Evolutionary conservation across 1,139 yeast species (phyloP).

Genomic region (Pichia inconspicua): DNA sequence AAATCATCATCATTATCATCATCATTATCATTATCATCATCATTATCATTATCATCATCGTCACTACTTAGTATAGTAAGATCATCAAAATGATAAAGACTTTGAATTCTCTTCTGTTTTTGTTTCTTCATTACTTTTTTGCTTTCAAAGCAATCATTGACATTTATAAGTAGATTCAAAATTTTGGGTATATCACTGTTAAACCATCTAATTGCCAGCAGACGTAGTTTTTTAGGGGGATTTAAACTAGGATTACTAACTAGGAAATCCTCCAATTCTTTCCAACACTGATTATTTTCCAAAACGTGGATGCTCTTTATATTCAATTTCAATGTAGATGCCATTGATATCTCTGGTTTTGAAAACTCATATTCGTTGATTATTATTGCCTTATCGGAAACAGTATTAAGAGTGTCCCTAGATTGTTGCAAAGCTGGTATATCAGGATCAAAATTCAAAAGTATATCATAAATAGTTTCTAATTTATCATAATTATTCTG

Average conservation of each 20-base stretch:
- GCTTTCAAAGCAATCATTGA: slow-evolving; percentile 7
- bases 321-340: background rate
- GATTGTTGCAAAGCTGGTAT: background rate
- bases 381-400: background rate
- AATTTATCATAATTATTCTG: slow-evolving; percentile 22
- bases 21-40: too few species aligned
- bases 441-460: slow-evolving; percentile 17
- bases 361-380: background rate
- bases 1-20: too few species aligned
- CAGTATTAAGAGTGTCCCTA: background rate
- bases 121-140: background rate
- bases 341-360: slow-evolving; percentile 1
- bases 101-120: background rate
- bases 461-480: slow-evolving; percentile 29
- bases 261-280: slow-evolving; percentile 14
- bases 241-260: slow-evolving; percentile 24
- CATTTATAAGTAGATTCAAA: slow-evolving; percentile 11
- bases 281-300: slow-evolving; percentile 6
- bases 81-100: background rate
- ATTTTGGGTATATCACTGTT: slow-evolving; percentile 31
- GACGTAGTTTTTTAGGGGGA: slow-evolving; percentile 31
- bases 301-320: background rate
- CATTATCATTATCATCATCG: background rate
- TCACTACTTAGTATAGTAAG: background rate
- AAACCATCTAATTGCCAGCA: slow-evolving; percentile 33